A percentile compares a stretch with the other conserved stretches of the same genome.
These are phyloP conservation scores for Dactylellina haptotyla DNA, from an alignment of 2,329 filamentous ascomycete species.

Conservation along the genomic window DNA sequence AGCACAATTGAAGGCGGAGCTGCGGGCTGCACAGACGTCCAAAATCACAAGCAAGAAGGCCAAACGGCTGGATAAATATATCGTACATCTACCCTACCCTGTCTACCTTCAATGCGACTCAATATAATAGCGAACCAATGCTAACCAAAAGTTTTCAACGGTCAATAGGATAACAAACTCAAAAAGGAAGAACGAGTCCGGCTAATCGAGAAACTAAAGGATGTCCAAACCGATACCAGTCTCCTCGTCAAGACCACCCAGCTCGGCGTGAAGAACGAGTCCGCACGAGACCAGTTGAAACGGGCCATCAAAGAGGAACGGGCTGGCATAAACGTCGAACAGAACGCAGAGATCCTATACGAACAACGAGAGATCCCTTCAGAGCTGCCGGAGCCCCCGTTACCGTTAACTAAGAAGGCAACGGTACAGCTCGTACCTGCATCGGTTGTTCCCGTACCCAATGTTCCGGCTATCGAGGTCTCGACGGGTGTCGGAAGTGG, in stretches of 20 bases:
- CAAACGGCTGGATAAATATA: conserved; percentile 75
- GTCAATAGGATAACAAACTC: conserved; percentile 80
- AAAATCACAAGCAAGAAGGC: conserved; percentile 73
- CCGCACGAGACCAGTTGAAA: conserved; percentile 74
- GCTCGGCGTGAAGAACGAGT: conserved; percentile 77
- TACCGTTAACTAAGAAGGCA: conserved; percentile 8
- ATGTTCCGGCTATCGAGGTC: background rate
- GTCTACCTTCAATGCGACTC: background rate
- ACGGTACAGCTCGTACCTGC: conserved; percentile 33
- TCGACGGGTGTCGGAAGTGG: conserved; percentile 72
- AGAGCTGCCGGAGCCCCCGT: conserved; percentile 47
- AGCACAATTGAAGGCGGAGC: conserved; percentile 65
- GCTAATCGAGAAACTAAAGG: conserved; percentile 82
- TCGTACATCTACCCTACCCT: conserved; percentile 62
- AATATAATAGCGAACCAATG: conserved; percentile 6
- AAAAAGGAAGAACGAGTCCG: conserved; percentile 91
- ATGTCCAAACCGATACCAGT: conserved; percentile 81
- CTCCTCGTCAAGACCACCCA: conserved; percentile 80
- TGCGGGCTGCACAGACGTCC: conserved; percentile 66
- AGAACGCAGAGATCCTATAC: conserved; percentile 68
- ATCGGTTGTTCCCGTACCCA: conserved; percentile 12
- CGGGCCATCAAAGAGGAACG: conserved; percentile 72
- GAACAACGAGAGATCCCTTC: conserved; percentile 59
- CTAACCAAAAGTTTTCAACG: conserved; percentile 14
- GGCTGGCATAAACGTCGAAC: conserved; percentile 68